Base-by-base conservation (phyloP, 1,284 basidiomycete genomes). In the Entoloma clypeatum region DNA sequence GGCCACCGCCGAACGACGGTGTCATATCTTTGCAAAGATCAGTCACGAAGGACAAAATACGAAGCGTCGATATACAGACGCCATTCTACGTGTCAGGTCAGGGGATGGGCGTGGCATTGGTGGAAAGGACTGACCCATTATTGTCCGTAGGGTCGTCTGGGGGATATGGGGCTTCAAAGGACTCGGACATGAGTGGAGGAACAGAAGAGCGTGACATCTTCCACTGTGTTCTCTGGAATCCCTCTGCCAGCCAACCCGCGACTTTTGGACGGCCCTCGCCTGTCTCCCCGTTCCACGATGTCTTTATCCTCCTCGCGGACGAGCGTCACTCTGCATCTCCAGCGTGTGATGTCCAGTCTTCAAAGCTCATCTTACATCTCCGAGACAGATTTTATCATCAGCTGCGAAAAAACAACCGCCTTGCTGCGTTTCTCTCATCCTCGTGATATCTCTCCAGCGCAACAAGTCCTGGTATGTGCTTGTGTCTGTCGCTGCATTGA, bases 1-100 rank as follows among this genome's bases (percentile, higher is more conserved):
- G 95, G 95, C 95, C 95, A 98, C 44, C 92, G 73, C 60, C 73
- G 86, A 43, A 68, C 56, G n/a, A 68, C 65, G 4, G 68, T 71
- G 41, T 69, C 60, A 44, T 71, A 71, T 39, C 69, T 72, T 43
- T 16, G 11, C 10, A 35, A 16, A 31, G 10, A 36, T 25, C 11
- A 14, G 22, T 17, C 25, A 6, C 36, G 36, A 33, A 37, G 35
- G 24, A n/a, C 18, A 9, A 26, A 39, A 27, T 10, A 11, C 25
- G n/a, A 33, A 16, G 19, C 10, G 24, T 28, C 9, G 26, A 21
- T 5, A n/a, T 5, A 30, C 27, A 27, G 13, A 51, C 78, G 63
- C 53, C 56, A 81, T 81, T 52, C 74, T 77, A 7, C n/a, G 3
- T 28, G 29, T 36, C n/a, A 33, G 40, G n/a, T 39, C 37, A 26